Conservation (phyloP, 768 basidiomycete species). For the Podaxis rugospora region DNA sequence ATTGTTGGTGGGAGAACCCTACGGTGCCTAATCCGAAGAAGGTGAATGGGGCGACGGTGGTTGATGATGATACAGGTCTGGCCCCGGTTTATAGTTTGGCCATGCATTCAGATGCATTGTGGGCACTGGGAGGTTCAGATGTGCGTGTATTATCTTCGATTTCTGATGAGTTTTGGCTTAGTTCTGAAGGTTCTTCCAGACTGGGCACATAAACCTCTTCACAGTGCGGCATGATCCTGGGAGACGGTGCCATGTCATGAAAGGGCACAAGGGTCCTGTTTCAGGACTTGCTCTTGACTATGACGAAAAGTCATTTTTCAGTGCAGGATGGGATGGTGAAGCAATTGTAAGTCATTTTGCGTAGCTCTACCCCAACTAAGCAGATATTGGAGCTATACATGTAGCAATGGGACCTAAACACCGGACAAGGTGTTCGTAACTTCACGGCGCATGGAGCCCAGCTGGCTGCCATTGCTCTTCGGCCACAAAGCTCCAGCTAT, state of each 20-base stretch:
- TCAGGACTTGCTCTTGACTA: slow-evolving; percentile 80
- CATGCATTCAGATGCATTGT: slow-evolving; percentile 91
- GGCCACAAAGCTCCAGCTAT: slow-evolving; percentile 39
- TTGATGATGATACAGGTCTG: slow-evolving; percentile 46
- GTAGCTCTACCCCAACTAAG: neutral
- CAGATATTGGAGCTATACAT: slow-evolving; percentile 12
- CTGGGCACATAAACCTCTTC: slow-evolving; percentile 89
- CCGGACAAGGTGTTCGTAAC: slow-evolving; percentile 69
- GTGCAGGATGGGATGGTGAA: slow-evolving; percentile 93
- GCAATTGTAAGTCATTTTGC: slow-evolving; percentile 56
- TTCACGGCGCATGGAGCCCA: slow-evolving; percentile 85
- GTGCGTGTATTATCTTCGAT: slow-evolving; percentile 41
- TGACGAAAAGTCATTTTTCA: slow-evolving; percentile 82
- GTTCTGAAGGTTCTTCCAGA: slow-evolving; percentile 36
- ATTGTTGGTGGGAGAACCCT: slow-evolving; percentile 91
- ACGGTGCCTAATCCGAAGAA: slow-evolving; percentile 24
- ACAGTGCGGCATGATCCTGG: slow-evolving; percentile 93
- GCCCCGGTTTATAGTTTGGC: slow-evolving; percentile 87
- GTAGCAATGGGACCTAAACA: slow-evolving; percentile 98
- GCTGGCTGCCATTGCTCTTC: slow-evolving; percentile 73
- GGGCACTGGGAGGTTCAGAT: slow-evolving; percentile 84
- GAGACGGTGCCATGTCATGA: slow-evolving; percentile 63
- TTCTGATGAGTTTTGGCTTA: neutral
- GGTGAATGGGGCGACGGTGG: slow-evolving; percentile 21
- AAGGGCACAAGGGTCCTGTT: slow-evolving; percentile 75